Percentiles rank a stretch among this genome's conserved stretches.
These are phyloP conservation scores for Spinellus fusiger DNA, from an alignment of 192 early-diverging fungal genomes.

Conservation along the genomic window DNA sequence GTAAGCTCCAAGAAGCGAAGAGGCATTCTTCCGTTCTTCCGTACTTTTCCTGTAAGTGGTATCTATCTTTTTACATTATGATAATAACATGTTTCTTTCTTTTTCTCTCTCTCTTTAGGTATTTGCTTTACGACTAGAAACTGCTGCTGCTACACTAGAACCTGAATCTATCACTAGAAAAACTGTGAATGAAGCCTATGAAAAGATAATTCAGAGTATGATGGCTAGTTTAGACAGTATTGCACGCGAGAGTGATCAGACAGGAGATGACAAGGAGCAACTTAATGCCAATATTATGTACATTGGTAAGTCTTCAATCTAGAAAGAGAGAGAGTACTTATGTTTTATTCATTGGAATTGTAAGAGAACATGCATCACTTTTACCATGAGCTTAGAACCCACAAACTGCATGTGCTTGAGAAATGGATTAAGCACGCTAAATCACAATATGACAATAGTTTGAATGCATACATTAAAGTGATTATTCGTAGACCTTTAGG, in stretches of 20 bases:
- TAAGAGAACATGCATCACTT: slow-evolving; percentile 98
- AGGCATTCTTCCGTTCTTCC: slow-evolving; percentile 85
- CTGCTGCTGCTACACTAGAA: slow-evolving; percentile 42
- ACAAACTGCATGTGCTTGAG: slow-evolving; percentile 69
- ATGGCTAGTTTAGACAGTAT: slow-evolving; percentile 83
- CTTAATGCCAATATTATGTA: slow-evolving; percentile 84
- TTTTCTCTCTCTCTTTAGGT: slow-evolving; percentile 32
- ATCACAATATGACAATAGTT: slow-evolving; percentile 69
- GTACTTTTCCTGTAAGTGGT: slow-evolving; percentile 75
- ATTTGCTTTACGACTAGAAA: slow-evolving; percentile 77
- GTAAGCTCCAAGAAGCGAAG: slow-evolving; percentile 79
- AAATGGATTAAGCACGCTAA: slow-evolving; percentile 82
- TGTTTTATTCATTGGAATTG: no score
- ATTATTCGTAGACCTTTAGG: slow-evolving; percentile 85
- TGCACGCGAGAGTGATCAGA: slow-evolving; percentile 67
- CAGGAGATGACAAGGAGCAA: slow-evolving; percentile 87
- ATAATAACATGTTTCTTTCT: background rate
- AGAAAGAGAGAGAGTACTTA: background rate
- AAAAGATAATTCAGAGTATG: slow-evolving; percentile 73
- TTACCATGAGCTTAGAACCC: slow-evolving; percentile 68
- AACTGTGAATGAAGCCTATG: slow-evolving; percentile 75
- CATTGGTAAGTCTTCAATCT: slow-evolving; percentile 44
- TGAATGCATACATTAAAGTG: slow-evolving; percentile 81
- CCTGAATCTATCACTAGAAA: slow-evolving; percentile 62
- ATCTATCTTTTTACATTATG: background rate